Evolutionary conservation across 164 flowering plant genomes (phyloP), one percentile per base, ranked within the genome.

Genomic region (Akebia trifoliata): DNA sequence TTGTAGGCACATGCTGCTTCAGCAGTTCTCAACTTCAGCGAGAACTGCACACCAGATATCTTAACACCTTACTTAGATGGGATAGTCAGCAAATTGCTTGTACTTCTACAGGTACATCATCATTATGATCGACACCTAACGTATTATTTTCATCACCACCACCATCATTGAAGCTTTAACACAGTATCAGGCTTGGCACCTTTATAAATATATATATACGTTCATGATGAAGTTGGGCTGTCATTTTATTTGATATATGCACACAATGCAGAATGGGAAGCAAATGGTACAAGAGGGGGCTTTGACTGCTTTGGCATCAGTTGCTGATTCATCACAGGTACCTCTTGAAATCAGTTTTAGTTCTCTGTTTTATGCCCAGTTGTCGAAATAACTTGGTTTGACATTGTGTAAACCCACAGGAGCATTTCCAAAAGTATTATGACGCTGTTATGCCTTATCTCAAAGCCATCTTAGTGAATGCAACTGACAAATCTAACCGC

Each of bases 211-310:
- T n/a, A n/a, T n/a, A n/a, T n/a, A n/a, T n/a, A n/a, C n/a, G n/a
- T n/a, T n/a, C n/a, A n/a, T 8, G 24, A 3, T 50, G 36, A 35
- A 51, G 18, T 58, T 28, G 12, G 10, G 32, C 6, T 42, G 4
- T 42, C 21, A 22, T 47, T 1, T 63, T 40, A 8, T n/a, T n/a
- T 52, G 15, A 35, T 43, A 8, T 53, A 24, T 50, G 10, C 52
- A 0, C 42, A 8, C 60, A 18, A 28, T 76, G 36, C 78, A 94
- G 99, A 94, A 90, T 72, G 92, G 96, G 26, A 90, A 90, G 60
- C 95, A 90, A 83, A 85, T 94, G 97, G 99, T 94, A 44, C 99
- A 94, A 78, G 99, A 94, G 72, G 99, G 99, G n/a, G 96, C 99
- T 21, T 76, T 94, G 78, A 90, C 99, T 51, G 99, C 99, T 58